These are phyloP conservation scores for Cercospora zeae-maydis DNA, from an alignment of 2,329 filamentous ascomycete species.

Conservation along the genomic window DNA sequence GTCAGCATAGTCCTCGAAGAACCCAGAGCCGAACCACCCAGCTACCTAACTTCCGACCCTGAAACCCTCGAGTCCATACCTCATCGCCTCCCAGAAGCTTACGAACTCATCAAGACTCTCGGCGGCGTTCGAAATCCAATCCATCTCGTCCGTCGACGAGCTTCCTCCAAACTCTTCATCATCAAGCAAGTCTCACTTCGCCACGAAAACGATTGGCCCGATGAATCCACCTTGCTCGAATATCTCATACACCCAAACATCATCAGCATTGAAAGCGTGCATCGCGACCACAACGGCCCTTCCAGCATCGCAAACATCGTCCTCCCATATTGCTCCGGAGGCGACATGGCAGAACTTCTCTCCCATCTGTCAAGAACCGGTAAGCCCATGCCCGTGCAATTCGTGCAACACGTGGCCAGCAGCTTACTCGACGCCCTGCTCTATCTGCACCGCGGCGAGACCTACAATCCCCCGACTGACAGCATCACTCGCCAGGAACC, in stretches of 20 bases:
- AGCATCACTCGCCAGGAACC: background rate
- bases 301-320: constrained; percentile 7
- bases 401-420: constrained; percentile 24
- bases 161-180: constrained; percentile 11
- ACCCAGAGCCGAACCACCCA: background rate
- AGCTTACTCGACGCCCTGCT: constrained; percentile 24
- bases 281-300: background rate
- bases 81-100: background rate
- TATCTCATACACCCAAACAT: constrained; percentile 14
- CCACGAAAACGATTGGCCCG: background rate
- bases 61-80: background rate
- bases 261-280: constrained; percentile 4
- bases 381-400: constrained; percentile 13
- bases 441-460: constrained; percentile 24
- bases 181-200: constrained; percentile 16
- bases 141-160: constrained; percentile 11
- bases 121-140: constrained; percentile 1
- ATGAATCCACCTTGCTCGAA: constrained; percentile 12
- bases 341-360: constrained; percentile 22
- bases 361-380: background rate
- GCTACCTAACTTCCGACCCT: background rate
- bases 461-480: background rate
- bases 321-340: constrained; percentile 22
- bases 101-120: constrained; percentile 11
- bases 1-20: background rate